phyloP scores from a whole-genome alignment of 106 monocot species.

The Platanthera zijinensis region DNA sequence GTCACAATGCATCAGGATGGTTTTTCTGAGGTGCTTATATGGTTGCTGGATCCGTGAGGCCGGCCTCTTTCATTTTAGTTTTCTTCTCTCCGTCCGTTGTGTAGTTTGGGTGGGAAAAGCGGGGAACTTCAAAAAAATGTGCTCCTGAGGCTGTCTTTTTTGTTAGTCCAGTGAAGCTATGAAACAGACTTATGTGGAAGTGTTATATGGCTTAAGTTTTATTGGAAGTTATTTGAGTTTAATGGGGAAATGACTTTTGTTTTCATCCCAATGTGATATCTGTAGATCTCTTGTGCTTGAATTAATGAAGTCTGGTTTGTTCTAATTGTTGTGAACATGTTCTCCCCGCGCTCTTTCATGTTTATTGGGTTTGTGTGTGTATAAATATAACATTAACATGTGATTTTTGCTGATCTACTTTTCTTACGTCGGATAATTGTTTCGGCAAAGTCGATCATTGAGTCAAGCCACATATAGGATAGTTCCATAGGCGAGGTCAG shows the following conservation, averaged over 20 bases:
- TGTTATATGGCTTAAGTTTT: neutral
- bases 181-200: neutral
- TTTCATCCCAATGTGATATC: neutral
- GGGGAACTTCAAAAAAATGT: neutral
- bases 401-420: too few relatives aligned
- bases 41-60: neutral
- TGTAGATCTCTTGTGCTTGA: neutral
- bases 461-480: too few relatives aligned
- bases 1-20: constrained; percentile 6
- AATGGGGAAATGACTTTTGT: neutral
- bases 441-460: too few relatives aligned
- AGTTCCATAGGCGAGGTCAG: too few relatives aligned
- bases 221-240: neutral
- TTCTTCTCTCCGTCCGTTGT: neutral
- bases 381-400: too few relatives aligned
- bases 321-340: neutral
- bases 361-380: neutral
- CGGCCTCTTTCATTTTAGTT: neutral
- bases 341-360: neutral
- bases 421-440: too few relatives aligned
- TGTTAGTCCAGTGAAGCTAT: neutral
- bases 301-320: neutral
- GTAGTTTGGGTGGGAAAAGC: neutral
- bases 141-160: neutral
- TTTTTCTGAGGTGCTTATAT: neutral